Evolutionary conservation across 2,329 filamentous ascomycete genomes (phyloP).

Genomic region (Nemania diffusa): DNA sequence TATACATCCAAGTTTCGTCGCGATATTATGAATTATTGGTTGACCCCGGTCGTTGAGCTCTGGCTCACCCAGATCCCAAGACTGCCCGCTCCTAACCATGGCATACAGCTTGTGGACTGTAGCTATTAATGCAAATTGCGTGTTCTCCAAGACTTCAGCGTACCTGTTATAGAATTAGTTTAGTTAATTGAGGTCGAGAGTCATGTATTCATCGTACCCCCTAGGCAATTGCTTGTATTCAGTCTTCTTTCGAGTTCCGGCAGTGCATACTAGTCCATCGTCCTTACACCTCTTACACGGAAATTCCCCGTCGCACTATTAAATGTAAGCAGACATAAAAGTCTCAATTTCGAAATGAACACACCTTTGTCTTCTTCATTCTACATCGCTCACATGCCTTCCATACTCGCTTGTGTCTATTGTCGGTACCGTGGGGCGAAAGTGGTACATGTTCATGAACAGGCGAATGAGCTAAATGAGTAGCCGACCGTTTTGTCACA

Average conservation of each 20-base stretch:
- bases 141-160: constrained; percentile 72
- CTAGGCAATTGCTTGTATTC: constrained; percentile 73
- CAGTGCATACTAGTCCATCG: constrained; percentile 71
- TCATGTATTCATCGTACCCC: constrained; percentile 60
- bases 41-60: constrained; percentile 71
- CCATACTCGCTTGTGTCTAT: constrained; percentile 72
- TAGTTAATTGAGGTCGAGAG: not conserved
- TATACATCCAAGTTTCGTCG: constrained; percentile 71
- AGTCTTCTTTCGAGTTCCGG: constrained; percentile 73
- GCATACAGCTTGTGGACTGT: constrained; percentile 73
- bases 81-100: constrained; percentile 68
- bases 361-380: constrained; percentile 77
- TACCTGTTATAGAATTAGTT: constrained; percentile 56
- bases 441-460: constrained; percentile 54
- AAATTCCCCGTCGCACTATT: constrained; percentile 71
- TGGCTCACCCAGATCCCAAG: constrained; percentile 71
- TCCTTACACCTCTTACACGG: constrained; percentile 75
- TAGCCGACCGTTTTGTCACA: constrained; percentile 61
- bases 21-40: constrained; percentile 73
- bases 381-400: constrained; percentile 74
- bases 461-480: constrained; percentile 51
- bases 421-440: constrained; percentile 58
- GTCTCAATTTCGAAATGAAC: constrained; percentile 22
- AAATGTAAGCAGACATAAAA: constrained; percentile 32
- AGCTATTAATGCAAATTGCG: constrained; percentile 71